These are phyloP conservation scores for Coemansia sp. DNA, from an alignment of 192 early-diverging fungal species.

Conservation along the genomic window DNA sequence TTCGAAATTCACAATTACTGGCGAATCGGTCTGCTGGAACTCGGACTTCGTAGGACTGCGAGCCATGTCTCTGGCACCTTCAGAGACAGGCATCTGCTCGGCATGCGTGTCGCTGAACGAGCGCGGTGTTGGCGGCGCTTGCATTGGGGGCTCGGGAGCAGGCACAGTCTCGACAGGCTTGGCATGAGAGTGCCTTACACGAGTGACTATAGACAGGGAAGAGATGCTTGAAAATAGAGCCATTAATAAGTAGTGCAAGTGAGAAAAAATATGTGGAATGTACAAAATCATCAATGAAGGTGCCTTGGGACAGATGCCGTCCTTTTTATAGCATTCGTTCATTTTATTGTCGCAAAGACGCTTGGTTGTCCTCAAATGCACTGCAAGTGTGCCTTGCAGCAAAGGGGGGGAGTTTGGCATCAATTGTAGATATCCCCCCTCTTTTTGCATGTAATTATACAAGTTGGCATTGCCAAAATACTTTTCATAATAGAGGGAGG, in stretches of 20 bases:
- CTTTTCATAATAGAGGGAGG: too few species aligned
- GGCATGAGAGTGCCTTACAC: neutral
- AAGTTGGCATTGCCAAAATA: too few species aligned
- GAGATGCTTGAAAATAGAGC: slow-evolving; percentile 16
- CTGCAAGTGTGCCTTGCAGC: too few species aligned
- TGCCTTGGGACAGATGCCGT: too few species aligned
- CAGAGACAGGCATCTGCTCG: slow-evolving; percentile 5
- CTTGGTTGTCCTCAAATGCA: too few species aligned
- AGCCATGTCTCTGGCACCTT: neutral
- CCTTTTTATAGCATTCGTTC: too few species aligned
- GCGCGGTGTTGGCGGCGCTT: slow-evolving; percentile 33
- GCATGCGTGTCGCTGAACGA: slow-evolving; percentile 25
- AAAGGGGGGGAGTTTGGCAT: too few species aligned
- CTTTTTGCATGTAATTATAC: too few species aligned
- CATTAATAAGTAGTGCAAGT: neutral
- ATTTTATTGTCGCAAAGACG: too few species aligned
- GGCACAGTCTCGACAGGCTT: slow-evolving; percentile 5
- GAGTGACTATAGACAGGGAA: slow-evolving; percentile 16
- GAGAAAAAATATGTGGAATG: too few species aligned
- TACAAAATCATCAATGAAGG: too few species aligned
- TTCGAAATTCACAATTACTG: slow-evolving; percentile 22
- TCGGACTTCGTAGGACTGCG: slow-evolving; percentile 10
- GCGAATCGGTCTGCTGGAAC: slow-evolving; percentile 22
- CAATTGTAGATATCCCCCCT: too few species aligned
- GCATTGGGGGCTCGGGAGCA: slow-evolving; percentile 4